Base-by-base conservation (phyloP, 2,329 filamentous ascomycete genomes). In the Venturia carpophila region DNA sequence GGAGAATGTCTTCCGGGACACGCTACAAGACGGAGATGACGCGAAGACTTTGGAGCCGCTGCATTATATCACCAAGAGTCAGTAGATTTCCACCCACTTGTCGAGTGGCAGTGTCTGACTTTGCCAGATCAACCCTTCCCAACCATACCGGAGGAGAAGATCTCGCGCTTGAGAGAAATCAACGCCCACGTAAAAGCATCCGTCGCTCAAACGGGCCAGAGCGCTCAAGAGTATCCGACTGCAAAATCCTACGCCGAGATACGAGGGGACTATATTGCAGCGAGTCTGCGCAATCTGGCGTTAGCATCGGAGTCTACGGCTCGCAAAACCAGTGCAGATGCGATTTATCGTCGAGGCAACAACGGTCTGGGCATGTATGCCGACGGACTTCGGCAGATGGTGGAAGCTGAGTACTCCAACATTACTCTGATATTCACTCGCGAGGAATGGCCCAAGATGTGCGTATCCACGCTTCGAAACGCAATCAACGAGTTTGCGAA, bases 351-450 rank as follows among this genome's bases (percentile, higher is more conserved):
- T 66, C 84, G 90, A 66, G 93, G 92, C 17, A 94, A 90, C 27
- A 97, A 94, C 75, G 93, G 92, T 5, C 95, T 99, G 66, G 87
- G 89, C 2, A 91, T 89, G 43, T 99, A 99, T 73, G 89, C 91
- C 0, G 87, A 88, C 71, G 90, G 89, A 0, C 86, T 99, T 77
- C 91, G 97, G 73, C 90, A 88, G 7, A 87, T 97, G 67, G 93
- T 96, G 69, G 77, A 89, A 34, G 87, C 92, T 13, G 94, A 99
- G 75, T 92, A 96, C 75, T 90, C 96, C 66, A 96, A 92, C 71
- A 90, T 97, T 60, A 90, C 88, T 72, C 88, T 86, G 67, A 86
- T 99, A 66, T 99, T 97, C 74, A 83, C 87, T 34, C 84, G 90
- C 10, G 90, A 94, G 65, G 91, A 96, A 72, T 95, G 91, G 87